A percentile compares a stretch with the other conserved stretches of the same genome.
phyloP scores from a whole-genome alignment of 179 eudicot species.

The Patellifolia procumbens region DNA sequence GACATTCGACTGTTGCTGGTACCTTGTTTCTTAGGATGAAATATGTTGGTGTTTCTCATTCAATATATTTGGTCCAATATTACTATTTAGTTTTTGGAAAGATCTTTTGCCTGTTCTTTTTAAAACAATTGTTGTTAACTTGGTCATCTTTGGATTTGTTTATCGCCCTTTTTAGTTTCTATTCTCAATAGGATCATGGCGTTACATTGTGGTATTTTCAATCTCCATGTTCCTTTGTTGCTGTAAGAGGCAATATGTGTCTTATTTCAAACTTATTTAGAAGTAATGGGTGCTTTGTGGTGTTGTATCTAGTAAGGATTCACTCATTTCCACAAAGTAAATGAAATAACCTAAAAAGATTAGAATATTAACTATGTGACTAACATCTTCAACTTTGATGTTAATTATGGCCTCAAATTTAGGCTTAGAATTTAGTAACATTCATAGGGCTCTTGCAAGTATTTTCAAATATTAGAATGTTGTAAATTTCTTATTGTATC shows the following conservation, averaged over 20 bases:
- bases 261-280: not conserved
- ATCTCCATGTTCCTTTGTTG: not conserved
- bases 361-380: no score
- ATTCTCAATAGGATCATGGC: not conserved
- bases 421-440: not conserved
- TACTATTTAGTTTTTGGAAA: not conserved
- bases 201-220: not conserved
- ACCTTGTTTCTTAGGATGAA: not conserved
- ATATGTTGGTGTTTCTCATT: not conserved
- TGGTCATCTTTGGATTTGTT: not conserved
- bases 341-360: no score
- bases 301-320: not conserved
- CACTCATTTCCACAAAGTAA: no score
- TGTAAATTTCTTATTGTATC: constrained; percentile 22
- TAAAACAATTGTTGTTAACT: not conserved
- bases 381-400: not conserved
- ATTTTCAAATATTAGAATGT: not conserved
- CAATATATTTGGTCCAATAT: not conserved
- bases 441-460: constrained; percentile 7
- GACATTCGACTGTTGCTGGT: not conserved
- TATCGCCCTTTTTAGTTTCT: not conserved
- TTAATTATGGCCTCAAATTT: not conserved
- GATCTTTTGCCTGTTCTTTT: not conserved
- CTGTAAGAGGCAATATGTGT: not conserved
- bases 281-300: not conserved